Percentiles rank a stretch among this genome's conserved stretches.
These are phyloP conservation scores for Coemansia sp. DNA, from an alignment of 192 early-diverging fungal species.

Conservation along the genomic window DNA sequence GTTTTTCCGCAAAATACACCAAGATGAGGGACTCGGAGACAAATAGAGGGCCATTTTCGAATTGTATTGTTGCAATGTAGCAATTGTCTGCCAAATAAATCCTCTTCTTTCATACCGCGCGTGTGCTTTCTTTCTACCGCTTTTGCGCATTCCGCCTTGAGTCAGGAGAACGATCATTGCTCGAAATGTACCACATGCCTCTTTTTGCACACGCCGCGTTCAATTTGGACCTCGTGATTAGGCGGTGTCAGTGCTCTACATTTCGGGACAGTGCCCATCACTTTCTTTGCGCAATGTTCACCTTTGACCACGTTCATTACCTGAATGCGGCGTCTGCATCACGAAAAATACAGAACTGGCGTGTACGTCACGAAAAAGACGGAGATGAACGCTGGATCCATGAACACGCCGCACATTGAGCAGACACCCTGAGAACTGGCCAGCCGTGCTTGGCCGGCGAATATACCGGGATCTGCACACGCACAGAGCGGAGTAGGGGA, in stretches of 20 bases:
- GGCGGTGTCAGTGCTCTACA: neutral
- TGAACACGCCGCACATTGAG: too few species aligned
- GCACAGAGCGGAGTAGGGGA: neutral
- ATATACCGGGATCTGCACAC: neutral
- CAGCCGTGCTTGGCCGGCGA: too few species aligned
- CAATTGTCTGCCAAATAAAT: neutral
- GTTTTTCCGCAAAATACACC: too few species aligned
- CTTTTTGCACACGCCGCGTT: neutral
- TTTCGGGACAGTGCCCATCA: too few species aligned
- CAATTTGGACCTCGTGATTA: neutral
- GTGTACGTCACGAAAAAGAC: too few species aligned
- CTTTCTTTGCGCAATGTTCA: too few species aligned
- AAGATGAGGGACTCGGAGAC: neutral
- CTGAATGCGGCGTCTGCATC: too few species aligned
- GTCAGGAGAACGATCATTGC: neutral
- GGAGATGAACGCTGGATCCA: too few species aligned
- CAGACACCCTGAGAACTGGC: too few species aligned
- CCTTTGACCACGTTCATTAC: too few species aligned
- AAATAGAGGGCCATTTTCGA: too few species aligned
- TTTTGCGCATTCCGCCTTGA: neutral
- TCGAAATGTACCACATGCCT: neutral
- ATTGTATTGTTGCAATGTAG: neutral
- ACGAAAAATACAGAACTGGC: too few species aligned
- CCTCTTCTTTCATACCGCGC: neutral
- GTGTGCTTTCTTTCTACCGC: neutral